Conservation (phyloP, 2,329 filamentous ascomycete genomes). For the Penicillium sp. region DNA sequence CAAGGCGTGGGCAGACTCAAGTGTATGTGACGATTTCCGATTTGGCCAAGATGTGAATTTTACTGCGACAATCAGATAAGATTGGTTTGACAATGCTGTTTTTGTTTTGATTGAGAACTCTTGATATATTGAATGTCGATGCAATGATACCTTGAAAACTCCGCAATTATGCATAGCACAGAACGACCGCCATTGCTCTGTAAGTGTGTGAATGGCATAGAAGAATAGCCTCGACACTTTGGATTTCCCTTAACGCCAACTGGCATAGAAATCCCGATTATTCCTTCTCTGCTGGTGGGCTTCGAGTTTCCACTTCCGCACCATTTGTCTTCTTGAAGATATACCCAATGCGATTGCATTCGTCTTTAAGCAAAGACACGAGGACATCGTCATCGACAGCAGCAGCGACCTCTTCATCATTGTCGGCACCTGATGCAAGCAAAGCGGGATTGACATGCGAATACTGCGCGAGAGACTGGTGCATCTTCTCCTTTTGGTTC, state of each 20-base stretch:
- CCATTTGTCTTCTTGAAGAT: conserved; percentile 45
- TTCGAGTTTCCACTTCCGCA: conserved; percentile 23
- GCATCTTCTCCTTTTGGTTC: conserved; percentile 43
- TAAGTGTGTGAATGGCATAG: neutral
- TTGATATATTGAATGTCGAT: neutral
- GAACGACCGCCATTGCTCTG: neutral
- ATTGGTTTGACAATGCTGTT: neutral
- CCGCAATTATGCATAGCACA: neutral
- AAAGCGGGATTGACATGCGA: conserved; percentile 46
- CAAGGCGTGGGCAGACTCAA: neutral
- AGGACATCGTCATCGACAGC: conserved; percentile 41
- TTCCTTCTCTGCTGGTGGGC: neutral
- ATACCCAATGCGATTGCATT: conserved; percentile 43
- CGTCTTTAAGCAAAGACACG: conserved; percentile 41
- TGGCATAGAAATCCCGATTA: neutral
- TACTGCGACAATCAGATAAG: neutral
- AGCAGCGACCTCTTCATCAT: conserved; percentile 25
- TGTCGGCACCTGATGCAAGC: conserved; percentile 21
- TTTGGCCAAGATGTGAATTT: neutral
- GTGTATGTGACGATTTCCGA: neutral
- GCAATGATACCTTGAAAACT: neutral
- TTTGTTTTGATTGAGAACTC: neutral
- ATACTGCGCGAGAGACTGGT: conserved; percentile 49
- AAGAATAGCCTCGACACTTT: neutral
- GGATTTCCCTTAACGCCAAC: neutral